Conservation (phyloP, 2,329 filamentous ascomycete genomes). For the Aspergillus pseudoglaucus region DNA sequence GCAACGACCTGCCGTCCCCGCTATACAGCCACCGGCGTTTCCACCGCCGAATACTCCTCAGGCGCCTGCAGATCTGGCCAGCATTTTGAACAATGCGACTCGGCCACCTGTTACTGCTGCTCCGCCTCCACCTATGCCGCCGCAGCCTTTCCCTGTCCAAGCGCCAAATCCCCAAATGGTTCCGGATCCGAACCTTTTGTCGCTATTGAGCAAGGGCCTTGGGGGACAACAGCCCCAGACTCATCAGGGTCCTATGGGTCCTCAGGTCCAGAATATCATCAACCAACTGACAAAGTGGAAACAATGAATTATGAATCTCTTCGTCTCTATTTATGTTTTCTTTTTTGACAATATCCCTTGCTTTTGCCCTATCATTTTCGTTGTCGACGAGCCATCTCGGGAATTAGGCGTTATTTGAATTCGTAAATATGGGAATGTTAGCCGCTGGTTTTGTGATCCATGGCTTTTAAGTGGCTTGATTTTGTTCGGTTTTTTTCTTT, state of each 20-base stretch:
- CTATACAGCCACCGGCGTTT: conserved; percentile 28
- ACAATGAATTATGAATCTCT: conserved; percentile 29
- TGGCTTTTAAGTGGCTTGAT: not conserved
- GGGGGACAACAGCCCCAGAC: conserved; percentile 28
- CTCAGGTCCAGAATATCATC: conserved; percentile 44
- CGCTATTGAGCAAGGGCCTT: conserved; percentile 33
- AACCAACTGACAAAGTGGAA: conserved; percentile 43
- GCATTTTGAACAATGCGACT: conserved; percentile 33
- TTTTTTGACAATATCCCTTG: not conserved
- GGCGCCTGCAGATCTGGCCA: conserved; percentile 34
- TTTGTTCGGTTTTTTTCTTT: not conserved
- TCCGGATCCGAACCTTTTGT: conserved; percentile 32
- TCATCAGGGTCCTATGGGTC: conserved; percentile 23
- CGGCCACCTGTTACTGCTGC: conserved; percentile 29
- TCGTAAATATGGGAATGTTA: not conserved
- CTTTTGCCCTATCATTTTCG: conserved; percentile 7
- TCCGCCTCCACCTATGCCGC: conserved; percentile 21
- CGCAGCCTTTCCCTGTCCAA: conserved; percentile 26
- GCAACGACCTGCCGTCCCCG: conserved; percentile 30
- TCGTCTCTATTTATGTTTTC: conserved; percentile 12
- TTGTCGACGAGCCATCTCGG: not conserved
- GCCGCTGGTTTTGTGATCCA: not conserved
- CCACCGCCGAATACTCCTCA: conserved; percentile 25
- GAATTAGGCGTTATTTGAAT: not conserved
- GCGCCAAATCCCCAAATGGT: conserved; percentile 21